A percentile compares a stretch with the other conserved stretches of the same genome.
phyloP scores from a whole-genome alignment of 768 basidiomycete species.

The Boletales sp. region DNA sequence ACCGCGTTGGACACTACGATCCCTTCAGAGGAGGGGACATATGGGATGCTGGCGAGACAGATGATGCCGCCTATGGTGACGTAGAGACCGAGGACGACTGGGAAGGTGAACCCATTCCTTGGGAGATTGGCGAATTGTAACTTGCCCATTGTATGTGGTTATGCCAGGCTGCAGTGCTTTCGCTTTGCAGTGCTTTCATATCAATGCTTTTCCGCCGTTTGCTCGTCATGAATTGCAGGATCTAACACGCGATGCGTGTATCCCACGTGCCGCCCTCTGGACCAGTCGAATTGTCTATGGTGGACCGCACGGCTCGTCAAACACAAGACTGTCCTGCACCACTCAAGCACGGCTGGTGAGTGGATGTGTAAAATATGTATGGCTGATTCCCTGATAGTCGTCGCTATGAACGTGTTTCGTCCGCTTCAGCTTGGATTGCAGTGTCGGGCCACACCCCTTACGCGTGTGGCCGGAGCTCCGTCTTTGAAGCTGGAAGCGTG shows the following conservation, averaged over 20 bases:
- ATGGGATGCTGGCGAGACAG: constrained; percentile 71
- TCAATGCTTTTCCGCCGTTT: constrained; percentile 26
- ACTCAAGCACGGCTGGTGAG: constrained; percentile 12
- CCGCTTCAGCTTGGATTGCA: constrained; percentile 10
- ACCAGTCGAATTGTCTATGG: background rate
- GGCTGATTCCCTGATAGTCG: constrained; percentile 6
- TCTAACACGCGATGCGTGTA: constrained; percentile 18
- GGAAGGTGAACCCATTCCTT: constrained; percentile 81
- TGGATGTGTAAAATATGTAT: constrained; percentile 13
- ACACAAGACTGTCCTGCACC: constrained; percentile 8
- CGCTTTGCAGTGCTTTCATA: constrained; percentile 33
- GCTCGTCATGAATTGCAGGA: constrained; percentile 21
- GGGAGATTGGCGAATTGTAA: constrained; percentile 77
- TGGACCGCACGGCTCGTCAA: constrained; percentile 1
- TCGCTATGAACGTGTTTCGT: constrained; percentile 1
- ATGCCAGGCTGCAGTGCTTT: constrained; percentile 20
- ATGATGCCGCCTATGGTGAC: constrained; percentile 36
- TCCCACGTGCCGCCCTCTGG: constrained; percentile 22
- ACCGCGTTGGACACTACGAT: constrained; percentile 54
- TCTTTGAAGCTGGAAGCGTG: constrained; percentile 22
- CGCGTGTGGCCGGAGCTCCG: constrained; percentile 26
- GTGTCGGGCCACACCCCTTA: constrained; percentile 20
- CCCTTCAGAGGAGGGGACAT: constrained; percentile 64
- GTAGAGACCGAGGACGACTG: constrained; percentile 59
- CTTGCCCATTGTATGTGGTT: constrained; percentile 27